Conservation (phyloP, 148 eudicot genomes). For the Suaeda aralocaspica region DNA sequence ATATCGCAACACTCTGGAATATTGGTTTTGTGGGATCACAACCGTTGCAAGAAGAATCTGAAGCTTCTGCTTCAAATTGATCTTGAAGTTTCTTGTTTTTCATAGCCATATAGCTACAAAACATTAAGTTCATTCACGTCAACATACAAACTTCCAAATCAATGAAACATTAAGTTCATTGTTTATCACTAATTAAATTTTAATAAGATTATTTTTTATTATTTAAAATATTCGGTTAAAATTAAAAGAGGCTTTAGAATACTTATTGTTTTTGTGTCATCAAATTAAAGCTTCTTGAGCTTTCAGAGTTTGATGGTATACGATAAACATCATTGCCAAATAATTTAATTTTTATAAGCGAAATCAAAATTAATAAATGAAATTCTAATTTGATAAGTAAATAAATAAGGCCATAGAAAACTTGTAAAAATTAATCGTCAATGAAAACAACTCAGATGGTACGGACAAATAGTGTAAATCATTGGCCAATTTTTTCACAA, state of each 20-base stretch:
- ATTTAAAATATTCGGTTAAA: no score
- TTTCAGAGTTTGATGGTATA: conserved; percentile 37
- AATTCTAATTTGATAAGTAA: neutral
- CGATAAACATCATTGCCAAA: conserved; percentile 26
- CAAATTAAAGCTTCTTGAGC: conserved; percentile 21
- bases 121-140: no score
- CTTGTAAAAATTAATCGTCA: conserved; percentile 8
- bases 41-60: no score
- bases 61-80: no score
- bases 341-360: neutral
- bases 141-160: no score
- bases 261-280: neutral
- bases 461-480: conserved; percentile 27
- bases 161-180: no score
- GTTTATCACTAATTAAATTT: no score
- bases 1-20: no score
- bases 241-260: conserved; percentile 20
- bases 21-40: no score
- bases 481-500: conserved; percentile 2
- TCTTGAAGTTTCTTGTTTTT: no score
- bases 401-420: conserved; percentile 20
- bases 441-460: conserved; percentile 25
- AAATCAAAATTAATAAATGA: neutral
- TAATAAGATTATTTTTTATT: no score
- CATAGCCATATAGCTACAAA: no score